A percentile compares a stretch with the other conserved stretches of the same genome.
These are phyloP conservation scores for Erucastrum elatum DNA, from an alignment of 345 rosid genomes.

Conservation along the genomic window DNA sequence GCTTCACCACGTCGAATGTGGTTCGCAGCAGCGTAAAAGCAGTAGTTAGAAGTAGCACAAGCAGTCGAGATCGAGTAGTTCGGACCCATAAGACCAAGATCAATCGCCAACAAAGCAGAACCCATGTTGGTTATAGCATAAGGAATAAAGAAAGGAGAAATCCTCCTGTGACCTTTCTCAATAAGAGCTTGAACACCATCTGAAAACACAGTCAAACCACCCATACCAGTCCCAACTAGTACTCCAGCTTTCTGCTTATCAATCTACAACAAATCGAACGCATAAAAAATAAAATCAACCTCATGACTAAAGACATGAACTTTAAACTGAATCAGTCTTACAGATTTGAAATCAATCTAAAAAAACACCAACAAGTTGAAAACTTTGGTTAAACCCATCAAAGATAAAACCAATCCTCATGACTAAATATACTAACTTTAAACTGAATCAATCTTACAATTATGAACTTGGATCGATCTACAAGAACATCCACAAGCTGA, in stretches of 20 bases:
- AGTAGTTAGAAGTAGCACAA: slow-evolving; percentile 94
- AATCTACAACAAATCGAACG: slow-evolving; percentile 16
- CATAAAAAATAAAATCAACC: not conserved
- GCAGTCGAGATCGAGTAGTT: slow-evolving; percentile 98
- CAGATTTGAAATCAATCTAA: slow-evolving; percentile 40
- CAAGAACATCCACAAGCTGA: slow-evolving; percentile 25
- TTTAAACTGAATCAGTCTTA: not conserved
- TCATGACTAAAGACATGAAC: not conserved
- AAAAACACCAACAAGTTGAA: slow-evolving; percentile 8
- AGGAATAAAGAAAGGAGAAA: slow-evolving; percentile 90
- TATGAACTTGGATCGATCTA: slow-evolving; percentile 36
- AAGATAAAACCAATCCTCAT: not conserved
- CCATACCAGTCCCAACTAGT: slow-evolving; percentile 99
- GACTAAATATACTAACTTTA: not conserved
- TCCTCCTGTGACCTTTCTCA: slow-evolving; percentile 85
- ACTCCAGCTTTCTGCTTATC: slow-evolving; percentile 84
- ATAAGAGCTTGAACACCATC: slow-evolving; percentile 82
- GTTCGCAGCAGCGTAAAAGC: slow-evolving; percentile 98
- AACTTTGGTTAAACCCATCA: not conserved
- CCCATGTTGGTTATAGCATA: slow-evolving; percentile 95
- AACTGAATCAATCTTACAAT: not conserved
- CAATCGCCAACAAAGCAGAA: slow-evolving; percentile 91
- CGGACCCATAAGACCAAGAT: slow-evolving; percentile 98
- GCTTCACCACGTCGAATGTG: slow-evolving; percentile 99
- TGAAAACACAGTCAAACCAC: slow-evolving; percentile 84